Conservation (phyloP, 2,329 filamentous ascomycete genomes). For the Lecanicillium sp. region DNA sequence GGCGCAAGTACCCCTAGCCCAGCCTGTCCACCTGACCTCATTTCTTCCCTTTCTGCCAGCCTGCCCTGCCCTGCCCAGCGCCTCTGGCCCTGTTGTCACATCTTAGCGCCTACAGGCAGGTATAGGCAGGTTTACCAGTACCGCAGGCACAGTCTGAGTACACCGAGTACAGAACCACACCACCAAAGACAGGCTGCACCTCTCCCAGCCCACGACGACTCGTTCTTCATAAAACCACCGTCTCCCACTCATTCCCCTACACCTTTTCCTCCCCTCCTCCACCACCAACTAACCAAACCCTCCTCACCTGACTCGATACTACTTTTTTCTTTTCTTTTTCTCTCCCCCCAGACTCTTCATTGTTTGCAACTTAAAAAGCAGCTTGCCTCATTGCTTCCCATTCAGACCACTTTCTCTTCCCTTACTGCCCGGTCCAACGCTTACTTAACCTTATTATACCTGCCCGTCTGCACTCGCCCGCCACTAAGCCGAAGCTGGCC, state of each 20-base stretch:
- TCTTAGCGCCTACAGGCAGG: too few relatives aligned
- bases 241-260: background rate
- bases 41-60: too few relatives aligned
- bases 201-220: background rate
- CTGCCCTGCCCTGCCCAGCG: too few relatives aligned
- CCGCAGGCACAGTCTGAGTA: background rate
- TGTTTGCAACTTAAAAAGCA: background rate
- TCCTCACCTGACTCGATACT: too few relatives aligned
- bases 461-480: too few relatives aligned
- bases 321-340: background rate
- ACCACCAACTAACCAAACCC: conserved; percentile 1
- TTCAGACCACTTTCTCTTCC: background rate
- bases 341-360: background rate
- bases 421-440: background rate
- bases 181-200: too few relatives aligned
- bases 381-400: background rate
- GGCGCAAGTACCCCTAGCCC: too few relatives aligned
- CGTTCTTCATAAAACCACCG: conserved; percentile 11
- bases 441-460: too few relatives aligned
- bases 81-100: too few relatives aligned
- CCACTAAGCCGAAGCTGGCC: conserved; percentile 12
- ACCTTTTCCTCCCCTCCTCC: conserved; percentile 1
- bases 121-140: too few relatives aligned
- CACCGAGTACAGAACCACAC: too few relatives aligned
- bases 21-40: too few relatives aligned